Conservation (phyloP, 805 yeast species). For the Candida loeiensis region DNA sequence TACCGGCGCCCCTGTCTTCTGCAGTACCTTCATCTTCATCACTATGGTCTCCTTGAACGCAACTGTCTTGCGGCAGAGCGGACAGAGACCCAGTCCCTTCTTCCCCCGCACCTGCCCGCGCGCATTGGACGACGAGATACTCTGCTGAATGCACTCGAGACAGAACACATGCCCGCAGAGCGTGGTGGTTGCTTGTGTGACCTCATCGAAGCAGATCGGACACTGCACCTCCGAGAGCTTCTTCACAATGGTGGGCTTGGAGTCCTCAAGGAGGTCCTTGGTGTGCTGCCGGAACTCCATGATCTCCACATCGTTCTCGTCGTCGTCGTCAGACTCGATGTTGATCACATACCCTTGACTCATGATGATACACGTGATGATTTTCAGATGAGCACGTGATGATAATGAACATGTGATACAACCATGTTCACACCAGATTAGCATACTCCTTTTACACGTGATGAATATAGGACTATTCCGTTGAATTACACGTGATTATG, state of each 20-base stretch:
- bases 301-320: constrained; percentile 35
- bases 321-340: constrained; percentile 16
- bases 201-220: constrained; percentile 43
- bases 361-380: no score
- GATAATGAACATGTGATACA: no score
- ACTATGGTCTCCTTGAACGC: constrained; percentile 33
- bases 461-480: no score
- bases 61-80: constrained; percentile 39
- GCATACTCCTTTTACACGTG: no score
- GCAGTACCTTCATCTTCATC: constrained; percentile 17
- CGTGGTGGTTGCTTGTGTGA: constrained; percentile 38
- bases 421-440: no score
- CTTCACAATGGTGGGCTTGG: constrained; percentile 23
- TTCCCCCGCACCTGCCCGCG: constrained; percentile 39
- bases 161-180: constrained; percentile 45
- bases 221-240: constrained; percentile 36
- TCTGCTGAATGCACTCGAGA: constrained; percentile 39
- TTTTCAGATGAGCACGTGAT: no score
- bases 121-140: constrained; percentile 38
- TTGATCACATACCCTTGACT: constrained; percentile 6
- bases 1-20: constrained; percentile 3
- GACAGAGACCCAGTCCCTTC: constrained; percentile 41
- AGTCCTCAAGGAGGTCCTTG: constrained; percentile 28
- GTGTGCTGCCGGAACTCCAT: constrained; percentile 38
- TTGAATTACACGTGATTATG: no score